A percentile compares a stretch with the other conserved stretches of the same genome.
phyloP scores from a whole-genome alignment of 2,329 filamentous ascomycete genomes.

The Thelonectria olida region DNA sequence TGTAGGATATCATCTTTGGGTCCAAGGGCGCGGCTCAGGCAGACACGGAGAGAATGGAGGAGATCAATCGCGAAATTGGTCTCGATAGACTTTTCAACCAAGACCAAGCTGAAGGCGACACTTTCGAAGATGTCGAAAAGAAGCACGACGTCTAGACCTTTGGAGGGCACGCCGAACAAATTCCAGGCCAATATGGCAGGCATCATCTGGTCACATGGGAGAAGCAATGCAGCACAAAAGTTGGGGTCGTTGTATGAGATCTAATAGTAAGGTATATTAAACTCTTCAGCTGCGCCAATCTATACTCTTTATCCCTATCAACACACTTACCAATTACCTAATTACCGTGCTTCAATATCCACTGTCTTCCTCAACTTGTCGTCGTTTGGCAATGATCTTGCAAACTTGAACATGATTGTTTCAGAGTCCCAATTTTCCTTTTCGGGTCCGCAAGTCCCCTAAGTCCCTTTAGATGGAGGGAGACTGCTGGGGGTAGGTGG shows the following conservation, averaged over 20 bases:
- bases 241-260: too few species aligned
- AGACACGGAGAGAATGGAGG: conserved; percentile 76
- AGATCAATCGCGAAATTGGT: conserved; percentile 77
- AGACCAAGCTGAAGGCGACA: background rate
- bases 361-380: background rate
- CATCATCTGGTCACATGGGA: background rate
- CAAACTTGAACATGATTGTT: too few species aligned
- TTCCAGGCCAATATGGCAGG: background rate
- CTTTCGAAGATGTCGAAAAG: background rate
- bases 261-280: background rate
- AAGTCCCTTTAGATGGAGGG: background rate
- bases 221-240: too few species aligned
- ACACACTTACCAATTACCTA: background rate
- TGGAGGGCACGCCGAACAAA: background rate
- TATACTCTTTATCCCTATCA: background rate
- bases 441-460: background rate
- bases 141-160: background rate
- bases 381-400: background rate
- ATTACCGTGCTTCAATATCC: background rate
- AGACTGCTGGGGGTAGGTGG: background rate
- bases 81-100: conserved; percentile 43
- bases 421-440: too few species aligned
- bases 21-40: conserved; percentile 72
- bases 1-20: conserved; percentile 71
- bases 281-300: background rate